Evolutionary conservation across 2,329 filamentous ascomycete genomes (phyloP).

Genomic region (Elsinoe australis): DNA sequence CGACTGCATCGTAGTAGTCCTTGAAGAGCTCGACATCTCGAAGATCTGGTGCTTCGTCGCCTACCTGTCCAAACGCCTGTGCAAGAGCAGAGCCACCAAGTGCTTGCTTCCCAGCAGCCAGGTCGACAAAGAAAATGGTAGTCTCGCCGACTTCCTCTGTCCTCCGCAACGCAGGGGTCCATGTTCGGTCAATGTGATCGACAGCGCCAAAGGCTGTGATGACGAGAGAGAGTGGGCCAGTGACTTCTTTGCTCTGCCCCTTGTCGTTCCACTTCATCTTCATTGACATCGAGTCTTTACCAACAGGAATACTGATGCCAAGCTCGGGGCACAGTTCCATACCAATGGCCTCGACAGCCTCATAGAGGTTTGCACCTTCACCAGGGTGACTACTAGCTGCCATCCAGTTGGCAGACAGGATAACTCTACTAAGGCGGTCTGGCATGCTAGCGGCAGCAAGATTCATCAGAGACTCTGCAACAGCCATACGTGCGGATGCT

Average conservation of each 20-base stretch:
- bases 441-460: conserved; percentile 71
- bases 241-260: conserved; percentile 71
- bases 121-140: conserved; percentile 81
- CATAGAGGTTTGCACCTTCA: conserved; percentile 85
- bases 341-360: conserved; percentile 87
- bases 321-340: conserved; percentile 85
- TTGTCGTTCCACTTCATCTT: conserved; percentile 89
- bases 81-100: conserved; percentile 87
- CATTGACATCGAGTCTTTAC: conserved; percentile 98
- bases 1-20: conserved; percentile 85
- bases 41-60: conserved; percentile 77
- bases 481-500: conserved; percentile 91
- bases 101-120: conserved; percentile 70
- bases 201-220: conserved; percentile 88
- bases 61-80: conserved; percentile 80
- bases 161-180: conserved; percentile 82
- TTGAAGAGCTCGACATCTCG: conserved; percentile 71
- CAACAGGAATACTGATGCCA: conserved; percentile 90
- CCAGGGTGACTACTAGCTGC: conserved; percentile 88
- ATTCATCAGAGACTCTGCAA: conserved; percentile 89
- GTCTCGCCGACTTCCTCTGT: conserved; percentile 84
- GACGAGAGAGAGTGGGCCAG: conserved; percentile 81
- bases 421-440: conserved; percentile 67
- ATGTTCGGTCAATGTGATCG: conserved; percentile 73
- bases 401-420: conserved; percentile 98